These are phyloP conservation scores for Chalciporus pseudorubinellus DNA, from an alignment of 768 basidiomycete genomes.

Conservation along the genomic window DNA sequence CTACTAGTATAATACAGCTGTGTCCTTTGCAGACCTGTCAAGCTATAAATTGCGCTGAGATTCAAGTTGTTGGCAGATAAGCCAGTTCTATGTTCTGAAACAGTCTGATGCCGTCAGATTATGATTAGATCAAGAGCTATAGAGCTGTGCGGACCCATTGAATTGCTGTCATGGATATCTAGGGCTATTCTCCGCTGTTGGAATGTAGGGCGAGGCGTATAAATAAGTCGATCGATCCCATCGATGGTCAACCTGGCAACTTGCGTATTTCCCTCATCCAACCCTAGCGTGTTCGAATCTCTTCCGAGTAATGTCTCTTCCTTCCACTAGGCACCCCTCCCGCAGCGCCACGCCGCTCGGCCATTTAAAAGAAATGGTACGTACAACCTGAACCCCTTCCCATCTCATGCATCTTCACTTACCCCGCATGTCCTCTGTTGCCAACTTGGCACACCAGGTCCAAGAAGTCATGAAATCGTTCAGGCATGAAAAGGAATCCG, in stretches of 20 bases:
- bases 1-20: too few species aligned
- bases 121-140: too few species aligned
- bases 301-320: constrained; percentile 20
- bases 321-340: constrained; percentile 32
- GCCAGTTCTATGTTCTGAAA: too few species aligned
- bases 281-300: constrained; percentile 1
- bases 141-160: too few species aligned
- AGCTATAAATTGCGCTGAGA: constrained; percentile 20
- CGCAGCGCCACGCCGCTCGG: constrained; percentile 36
- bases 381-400: constrained; percentile 9
- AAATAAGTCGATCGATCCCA: too few species aligned
- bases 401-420: constrained; percentile 30
- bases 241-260: too few species aligned
- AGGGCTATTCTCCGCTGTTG: too few species aligned
- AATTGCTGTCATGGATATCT: too few species aligned
- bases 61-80: neutral
- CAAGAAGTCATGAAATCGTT: constrained; percentile 63
- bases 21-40: too few species aligned
- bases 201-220: too few species aligned
- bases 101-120: too few species aligned
- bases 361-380: constrained; percentile 43
- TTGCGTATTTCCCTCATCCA: constrained; percentile 1
- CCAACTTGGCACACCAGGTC: constrained; percentile 51
- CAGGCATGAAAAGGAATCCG: constrained; percentile 79
- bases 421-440: constrained; percentile 29